phyloP scores from a whole-genome alignment of 306 rosid species.

The Lupinus albus region DNA sequence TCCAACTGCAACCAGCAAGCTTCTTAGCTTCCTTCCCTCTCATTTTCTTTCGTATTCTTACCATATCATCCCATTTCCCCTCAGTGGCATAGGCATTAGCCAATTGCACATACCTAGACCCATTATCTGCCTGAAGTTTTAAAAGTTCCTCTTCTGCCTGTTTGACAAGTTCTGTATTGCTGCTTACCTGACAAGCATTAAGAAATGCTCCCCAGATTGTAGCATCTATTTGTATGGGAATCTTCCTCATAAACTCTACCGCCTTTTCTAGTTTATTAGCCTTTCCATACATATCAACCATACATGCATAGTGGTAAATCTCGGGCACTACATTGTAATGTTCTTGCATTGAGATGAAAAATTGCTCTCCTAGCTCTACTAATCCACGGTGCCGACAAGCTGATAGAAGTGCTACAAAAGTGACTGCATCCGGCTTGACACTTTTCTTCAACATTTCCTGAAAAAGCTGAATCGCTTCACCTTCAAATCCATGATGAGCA shows the following conservation, averaged over 20 bases:
- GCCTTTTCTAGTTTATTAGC: constrained; percentile 66
- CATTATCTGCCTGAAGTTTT: constrained; percentile 49
- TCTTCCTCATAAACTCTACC: constrained; percentile 53
- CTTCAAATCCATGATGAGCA: constrained; percentile 75
- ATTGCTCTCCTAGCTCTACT: constrained; percentile 63
- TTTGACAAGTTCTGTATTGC: constrained; percentile 53
- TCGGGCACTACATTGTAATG: constrained; percentile 60
- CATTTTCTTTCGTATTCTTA: constrained; percentile 81
- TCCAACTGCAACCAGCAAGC: constrained; percentile 80
- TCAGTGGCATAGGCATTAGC: constrained; percentile 76
- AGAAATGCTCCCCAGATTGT: constrained; percentile 71
- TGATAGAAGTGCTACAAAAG: constrained; percentile 77
- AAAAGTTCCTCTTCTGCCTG: constrained; percentile 59
- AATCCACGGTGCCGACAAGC: constrained; percentile 72
- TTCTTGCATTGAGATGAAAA: constrained; percentile 63
- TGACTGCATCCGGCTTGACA: constrained; percentile 62
- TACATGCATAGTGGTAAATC: constrained; percentile 73
- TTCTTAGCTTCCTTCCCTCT: constrained; percentile 69
- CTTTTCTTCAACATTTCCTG: constrained; percentile 58
- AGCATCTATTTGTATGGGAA: constrained; percentile 59
- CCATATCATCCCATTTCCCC: constrained; percentile 81
- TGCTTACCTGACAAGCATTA: constrained; percentile 68
- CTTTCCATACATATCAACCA: constrained; percentile 87
- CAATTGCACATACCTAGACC: constrained; percentile 75
- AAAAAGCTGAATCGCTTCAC: constrained; percentile 61